Percentiles rank a stretch among this genome's conserved stretches.
phyloP scores from a whole-genome alignment of 2,329 filamentous ascomycete species.

The Fusarium aywerte region DNA sequence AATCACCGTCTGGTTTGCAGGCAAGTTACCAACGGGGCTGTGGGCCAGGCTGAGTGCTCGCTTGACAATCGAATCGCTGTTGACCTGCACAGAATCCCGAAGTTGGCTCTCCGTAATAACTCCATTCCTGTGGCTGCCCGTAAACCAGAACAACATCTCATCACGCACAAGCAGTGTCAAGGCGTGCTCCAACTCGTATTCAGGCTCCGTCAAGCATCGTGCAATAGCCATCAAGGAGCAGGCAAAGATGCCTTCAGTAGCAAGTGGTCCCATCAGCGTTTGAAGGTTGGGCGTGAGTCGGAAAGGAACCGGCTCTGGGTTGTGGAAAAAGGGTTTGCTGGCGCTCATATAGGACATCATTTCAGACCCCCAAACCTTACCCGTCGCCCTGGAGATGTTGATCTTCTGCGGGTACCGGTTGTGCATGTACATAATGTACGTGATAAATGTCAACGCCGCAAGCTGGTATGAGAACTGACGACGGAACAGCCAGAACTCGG shows the following conservation, averaged over 20 bases:
- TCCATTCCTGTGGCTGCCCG: slow-evolving; percentile 72
- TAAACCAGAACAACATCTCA: slow-evolving; percentile 98
- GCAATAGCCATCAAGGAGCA: slow-evolving; percentile 96
- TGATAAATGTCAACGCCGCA: slow-evolving; percentile 96
- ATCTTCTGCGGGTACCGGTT: slow-evolving; percentile 96
- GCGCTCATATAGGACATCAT: slow-evolving; percentile 89
- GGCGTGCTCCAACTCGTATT: slow-evolving; percentile 92
- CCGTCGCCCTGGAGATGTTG: slow-evolving; percentile 85
- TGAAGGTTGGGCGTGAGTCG: slow-evolving; percentile 96
- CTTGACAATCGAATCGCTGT: slow-evolving; percentile 92
- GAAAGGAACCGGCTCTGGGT: slow-evolving; percentile 96
- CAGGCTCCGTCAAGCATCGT: slow-evolving; percentile 88
- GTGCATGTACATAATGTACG: slow-evolving; percentile 97
- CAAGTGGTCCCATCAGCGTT: slow-evolving; percentile 93
- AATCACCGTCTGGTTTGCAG: slow-evolving; percentile 96
- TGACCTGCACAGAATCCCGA: slow-evolving; percentile 82
- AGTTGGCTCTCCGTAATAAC: slow-evolving; percentile 70
- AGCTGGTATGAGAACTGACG: slow-evolving; percentile 97
- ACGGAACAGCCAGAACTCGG: slow-evolving; percentile 98
- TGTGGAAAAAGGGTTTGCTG: slow-evolving; percentile 89
- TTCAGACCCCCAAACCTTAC: slow-evolving; percentile 96
- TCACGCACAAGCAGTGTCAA: slow-evolving; percentile 95
- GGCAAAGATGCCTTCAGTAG: slow-evolving; percentile 96
- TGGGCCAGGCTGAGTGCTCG: slow-evolving; percentile 86
- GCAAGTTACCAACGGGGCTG: slow-evolving; percentile 80